Base-by-base conservation (phyloP, 805 yeast genomes). In the Starmerella stigmatis region DNA sequence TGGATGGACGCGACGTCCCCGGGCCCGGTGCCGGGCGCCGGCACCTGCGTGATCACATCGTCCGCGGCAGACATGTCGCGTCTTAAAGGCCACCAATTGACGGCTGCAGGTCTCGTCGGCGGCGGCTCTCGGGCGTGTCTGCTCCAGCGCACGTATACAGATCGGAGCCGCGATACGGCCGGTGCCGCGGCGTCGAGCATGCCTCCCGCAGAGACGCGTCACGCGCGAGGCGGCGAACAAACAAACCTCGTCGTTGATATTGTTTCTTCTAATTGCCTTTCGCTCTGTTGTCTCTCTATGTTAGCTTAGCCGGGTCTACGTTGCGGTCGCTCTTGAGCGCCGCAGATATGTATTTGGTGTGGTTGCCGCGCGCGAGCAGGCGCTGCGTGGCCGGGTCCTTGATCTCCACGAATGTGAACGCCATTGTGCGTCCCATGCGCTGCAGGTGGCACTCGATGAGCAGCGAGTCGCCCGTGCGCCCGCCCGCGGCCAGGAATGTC, bases 281-380 rank as follows among this genome's bases (percentile, higher is more conserved):
- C n/a, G n/a, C n/a, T n/a, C n/a, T n/a, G n/a, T n/a, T n/a, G n/a
- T n/a, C n/a, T n/a, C n/a, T n/a, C 36, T 34, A 22, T 11, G 29
- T 25, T 21, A 36, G 25, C 10, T 5, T 9, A 7, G 6, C 4
- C 5, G 49, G 49, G 25, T 44, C 45, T 15, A 50, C 53, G 27
- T 56, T 56, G 21, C 33, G 36, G n/a, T 40, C 66, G 45, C 65
- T 63, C 21, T 59, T 61, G 46, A 55, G 45, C 2, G 71, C 71
- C 13, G 49, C 51, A 6, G 62, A 60, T 30, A 67, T 57, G 48
- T 64, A 64, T 52, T 68, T 68, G 11, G 72, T 68, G 52, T 68
- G 72, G 26, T 64, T 60, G 5, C 72, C 72, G 8, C 69, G 50
- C 13, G 73, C 72, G 39, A 53, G 62, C 4, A 56, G 48, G 19